phyloP scores from a whole-genome alignment of 805 yeast species.

The Alloascoidea africana region DNA sequence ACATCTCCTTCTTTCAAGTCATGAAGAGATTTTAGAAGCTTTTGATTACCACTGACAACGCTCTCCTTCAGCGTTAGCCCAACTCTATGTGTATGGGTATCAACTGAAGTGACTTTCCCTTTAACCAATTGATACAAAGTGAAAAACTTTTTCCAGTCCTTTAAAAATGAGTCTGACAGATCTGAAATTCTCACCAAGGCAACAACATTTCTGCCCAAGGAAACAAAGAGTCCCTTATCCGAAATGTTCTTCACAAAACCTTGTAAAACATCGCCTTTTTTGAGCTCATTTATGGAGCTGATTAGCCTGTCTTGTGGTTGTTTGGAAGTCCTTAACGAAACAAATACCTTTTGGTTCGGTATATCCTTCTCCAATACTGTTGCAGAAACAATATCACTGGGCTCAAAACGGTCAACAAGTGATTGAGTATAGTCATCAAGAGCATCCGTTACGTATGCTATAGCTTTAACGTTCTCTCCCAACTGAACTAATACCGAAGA shows the following conservation, averaged over 20 bases:
- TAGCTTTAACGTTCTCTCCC: conserved; percentile 45
- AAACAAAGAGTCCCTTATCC: conserved; percentile 64
- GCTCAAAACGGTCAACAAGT: conserved; percentile 25
- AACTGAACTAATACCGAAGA: conserved; percentile 53
- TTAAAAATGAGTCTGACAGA: conserved; percentile 64
- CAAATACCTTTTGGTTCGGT: conserved; percentile 36
- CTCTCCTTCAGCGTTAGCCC: conserved; percentile 70
- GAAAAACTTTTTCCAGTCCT: conserved; percentile 79
- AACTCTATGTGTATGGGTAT: conserved; percentile 38
- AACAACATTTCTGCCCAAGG: conserved; percentile 51
- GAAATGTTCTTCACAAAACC: conserved; percentile 72
- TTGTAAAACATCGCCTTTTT: conserved; percentile 56
- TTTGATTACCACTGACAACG: conserved; percentile 29
- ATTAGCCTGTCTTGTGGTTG: conserved; percentile 37
- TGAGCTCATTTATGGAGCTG: conserved; percentile 33
- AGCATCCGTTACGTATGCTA: conserved; percentile 66
- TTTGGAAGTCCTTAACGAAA: conserved; percentile 40
- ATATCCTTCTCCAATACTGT: conserved; percentile 23
- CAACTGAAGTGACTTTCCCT: conserved; percentile 48
- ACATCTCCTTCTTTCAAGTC: conserved; percentile 59
- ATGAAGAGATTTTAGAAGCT: conserved; percentile 40
- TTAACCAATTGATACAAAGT: conserved; percentile 54
- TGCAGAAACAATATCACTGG: conserved; percentile 42
- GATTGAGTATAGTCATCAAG: conserved; percentile 46
- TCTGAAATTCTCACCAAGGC: conserved; percentile 76